phyloP scores from a whole-genome alignment of 768 basidiomycete genomes.

The Porphyrellus cyaneotinctus region DNA sequence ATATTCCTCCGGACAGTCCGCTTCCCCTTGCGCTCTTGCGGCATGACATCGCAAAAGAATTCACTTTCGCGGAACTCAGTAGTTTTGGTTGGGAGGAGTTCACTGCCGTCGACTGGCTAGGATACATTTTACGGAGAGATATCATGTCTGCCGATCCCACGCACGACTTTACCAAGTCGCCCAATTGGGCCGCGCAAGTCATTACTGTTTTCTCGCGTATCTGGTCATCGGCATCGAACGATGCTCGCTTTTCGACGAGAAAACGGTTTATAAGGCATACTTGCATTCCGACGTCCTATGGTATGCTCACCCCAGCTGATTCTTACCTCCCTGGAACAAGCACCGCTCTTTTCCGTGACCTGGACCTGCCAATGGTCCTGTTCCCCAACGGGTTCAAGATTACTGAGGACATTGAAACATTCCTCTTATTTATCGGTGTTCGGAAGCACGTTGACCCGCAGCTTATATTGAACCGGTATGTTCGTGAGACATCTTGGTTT shows the following conservation, averaged over 20 bases:
- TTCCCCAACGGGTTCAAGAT: neutral
- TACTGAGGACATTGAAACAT: neutral
- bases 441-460: neutral
- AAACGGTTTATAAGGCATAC: neutral
- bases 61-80: slow-evolving; percentile 48
- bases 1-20: slow-evolving; percentile 37
- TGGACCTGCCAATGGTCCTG: neutral
- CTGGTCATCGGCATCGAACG: neutral
- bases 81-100: slow-evolving; percentile 80
- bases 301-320: neutral
- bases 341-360: neutral
- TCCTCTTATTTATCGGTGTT: neutral
- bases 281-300: neutral
- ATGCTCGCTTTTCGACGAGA: neutral
- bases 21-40: slow-evolving; percentile 11
- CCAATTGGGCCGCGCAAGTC: neutral
- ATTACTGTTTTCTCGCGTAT: neutral
- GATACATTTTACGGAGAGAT: slow-evolving; percentile 38
- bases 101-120: slow-evolving; percentile 69
- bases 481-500: neutral
- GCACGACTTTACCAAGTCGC: neutral
- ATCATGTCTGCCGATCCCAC: slow-evolving; percentile 19
- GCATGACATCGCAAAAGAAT: slow-evolving; percentile 35
- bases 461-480: neutral
- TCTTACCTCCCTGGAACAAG: neutral